Evolutionary conservation across 75 land plant species (phyloP), one percentile per base, ranked within the genome.

Genomic region (Sequoia sempervirens): DNA sequence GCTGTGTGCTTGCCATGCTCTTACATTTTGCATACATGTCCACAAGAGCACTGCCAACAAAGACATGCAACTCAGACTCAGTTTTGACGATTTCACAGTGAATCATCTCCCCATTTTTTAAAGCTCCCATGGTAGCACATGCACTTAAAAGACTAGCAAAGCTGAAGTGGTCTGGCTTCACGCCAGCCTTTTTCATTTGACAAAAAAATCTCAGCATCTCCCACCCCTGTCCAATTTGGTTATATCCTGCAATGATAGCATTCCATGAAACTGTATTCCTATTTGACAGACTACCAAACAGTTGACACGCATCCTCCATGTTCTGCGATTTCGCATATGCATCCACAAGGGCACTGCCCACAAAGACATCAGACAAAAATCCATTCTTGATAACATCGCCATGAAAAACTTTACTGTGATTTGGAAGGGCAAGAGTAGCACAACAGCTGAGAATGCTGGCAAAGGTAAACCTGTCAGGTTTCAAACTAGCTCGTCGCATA

Each of bases 21-120:
- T 90, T 66, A 38, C 92, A 93, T 50, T 91, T 88, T n/a, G 88
- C 87, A 81, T 94, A 94, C 94, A 93, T 91, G 85, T 89, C 93
- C 26, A 94, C 85, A 86, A 94, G 83, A 1, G 94, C 88, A 82
- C 90, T 93, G 69, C 69, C 83, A 28, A 91, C 68, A 82, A 89
- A 90, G 56, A 37, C 32, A 72, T 95, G 90, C 4, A 80, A 13
- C 58, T 84, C 90, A 34, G 50, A 79, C 41, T 90, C 96, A 75
- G 45, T 45, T 82, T 84, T 92, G 79, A 74, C 78, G 28, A 86
- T 80, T 4, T 70, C 82, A 23, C 75, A 74, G 80, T 93, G 96
- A 15, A 95, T 85, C 4, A 80, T 75, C 37, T 40, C 75, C 13
- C 89, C 93, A 70, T 85, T 84, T 8, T 70, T 36, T 13, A 78